phyloP scores from a whole-genome alignment of 371 early-diverging fungal genomes.

The Choanephora cucurbitarum region DNA sequence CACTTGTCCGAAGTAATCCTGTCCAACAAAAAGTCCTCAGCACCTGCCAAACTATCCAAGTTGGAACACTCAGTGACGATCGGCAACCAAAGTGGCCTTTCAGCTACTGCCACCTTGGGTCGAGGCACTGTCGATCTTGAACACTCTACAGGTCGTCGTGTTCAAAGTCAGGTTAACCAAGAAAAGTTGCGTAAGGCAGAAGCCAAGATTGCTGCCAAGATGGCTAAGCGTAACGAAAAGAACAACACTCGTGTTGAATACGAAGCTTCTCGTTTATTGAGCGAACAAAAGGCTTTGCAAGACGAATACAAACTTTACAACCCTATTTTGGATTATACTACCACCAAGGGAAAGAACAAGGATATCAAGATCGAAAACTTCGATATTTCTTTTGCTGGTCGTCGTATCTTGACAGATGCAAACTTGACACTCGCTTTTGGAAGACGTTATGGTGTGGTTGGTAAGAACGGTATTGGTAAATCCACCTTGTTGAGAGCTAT shows the following conservation, averaged over 20 bases:
- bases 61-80: slow-evolving; percentile 65
- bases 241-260: slow-evolving; percentile 59
- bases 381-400: slow-evolving; percentile 94
- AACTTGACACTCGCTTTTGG: slow-evolving; percentile 84
- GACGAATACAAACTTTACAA: slow-evolving; percentile 73
- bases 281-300: slow-evolving; percentile 71
- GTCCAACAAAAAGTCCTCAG: slow-evolving; percentile 33
- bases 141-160: slow-evolving; percentile 64
- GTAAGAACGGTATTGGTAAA: slow-evolving; percentile 98
- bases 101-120: slow-evolving; percentile 56
- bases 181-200: slow-evolving; percentile 93
- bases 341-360: slow-evolving; percentile 84
- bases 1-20: slow-evolving; percentile 59
- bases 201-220: slow-evolving; percentile 86
- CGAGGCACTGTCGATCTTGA: slow-evolving; percentile 64
- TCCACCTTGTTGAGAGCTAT: slow-evolving; percentile 95
- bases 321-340: slow-evolving; percentile 84
- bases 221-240: slow-evolving; percentile 80
- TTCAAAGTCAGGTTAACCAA: slow-evolving; percentile 87
- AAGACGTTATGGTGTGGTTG: slow-evolving; percentile 94
- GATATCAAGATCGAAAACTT: slow-evolving; percentile 96
- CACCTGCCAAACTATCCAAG: slow-evolving; percentile 37
- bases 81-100: slow-evolving; percentile 52
- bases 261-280: slow-evolving; percentile 80
- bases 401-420: slow-evolving; percentile 90